Percentiles rank a stretch among this genome's conserved stretches.
Conservation (phyloP, 2,329 filamentous ascomycete genomes). For the Graphilbum ipis-grandicollis region DNA sequence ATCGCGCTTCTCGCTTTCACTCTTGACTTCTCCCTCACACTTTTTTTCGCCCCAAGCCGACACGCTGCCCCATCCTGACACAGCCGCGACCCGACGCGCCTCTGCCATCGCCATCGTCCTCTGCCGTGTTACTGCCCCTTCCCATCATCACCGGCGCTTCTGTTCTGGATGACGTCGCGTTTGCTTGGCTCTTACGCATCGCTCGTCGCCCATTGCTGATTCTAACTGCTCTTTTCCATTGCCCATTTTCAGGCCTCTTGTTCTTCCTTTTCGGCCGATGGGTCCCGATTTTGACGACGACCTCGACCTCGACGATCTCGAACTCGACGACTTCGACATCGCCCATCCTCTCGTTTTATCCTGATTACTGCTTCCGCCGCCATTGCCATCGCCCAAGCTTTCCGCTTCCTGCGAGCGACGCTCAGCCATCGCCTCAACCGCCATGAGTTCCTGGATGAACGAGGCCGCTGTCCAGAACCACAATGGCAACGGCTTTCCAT, state of each 20-base stretch:
- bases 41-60: background rate
- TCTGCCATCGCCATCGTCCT: constrained; percentile 22
- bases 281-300: constrained; percentile 1
- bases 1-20: background rate
- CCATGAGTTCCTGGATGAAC: constrained; percentile 59
- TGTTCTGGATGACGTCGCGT: constrained; percentile 20
- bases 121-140: constrained; percentile 28
- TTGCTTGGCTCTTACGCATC: constrained; percentile 11
- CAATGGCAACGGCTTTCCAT: constrained; percentile 51
- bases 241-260: constrained; percentile 20
- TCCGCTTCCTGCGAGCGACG: background rate
- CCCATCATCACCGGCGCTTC: constrained; percentile 11
- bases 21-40: constrained; percentile 8
- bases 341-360: constrained; percentile 4
- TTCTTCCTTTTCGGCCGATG: constrained; percentile 13
- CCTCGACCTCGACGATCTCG: constrained; percentile 5
- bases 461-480: constrained; percentile 50
- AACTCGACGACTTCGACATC: no score
- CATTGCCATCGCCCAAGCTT: background rate
- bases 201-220: no score
- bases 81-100: constrained; percentile 24
- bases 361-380: no score
- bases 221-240: constrained; percentile 17
- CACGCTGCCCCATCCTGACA: constrained; percentile 15
- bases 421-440: background rate